Evolutionary conservation across 352 stramenopile genomes (phyloP), one percentile per base, ranked within the genome.

Genomic region (Phytopythium helicoides): DNA sequence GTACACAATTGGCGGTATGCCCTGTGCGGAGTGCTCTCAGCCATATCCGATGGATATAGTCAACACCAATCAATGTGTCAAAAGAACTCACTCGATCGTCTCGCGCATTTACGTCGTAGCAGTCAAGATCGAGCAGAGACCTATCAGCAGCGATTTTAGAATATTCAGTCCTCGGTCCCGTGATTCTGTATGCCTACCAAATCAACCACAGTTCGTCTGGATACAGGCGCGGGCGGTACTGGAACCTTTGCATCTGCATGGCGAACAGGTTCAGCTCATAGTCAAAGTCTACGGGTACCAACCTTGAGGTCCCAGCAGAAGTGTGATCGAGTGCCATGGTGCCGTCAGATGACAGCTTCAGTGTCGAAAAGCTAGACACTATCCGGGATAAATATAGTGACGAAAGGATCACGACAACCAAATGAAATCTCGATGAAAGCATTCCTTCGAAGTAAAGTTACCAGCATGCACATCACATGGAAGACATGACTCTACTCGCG

Each of bases 171-270:
- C 11, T 19, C 18, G 38, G 8, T 19, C 33, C 21, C 7, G 38
- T 4, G 7, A 18, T 34, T 10, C 25, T 8, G 37, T 8, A n/a
- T 18, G 8, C 38, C 18, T 23, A 88, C 74, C 71, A 86, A 19
- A 86, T 71, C 12, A 78, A 46, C 56, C 73, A 81, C 2, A 86
- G 47, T 16, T 80, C 73, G 21, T 47, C 40, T 35, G 81, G 36
- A 19, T 64, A 69, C 15, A 71, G 42, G 10, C 63, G 45, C 5
- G 26, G 16, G 6, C 62, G 48, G 47, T 68, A 66, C 47, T 79
- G 63, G 42, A 65, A 72, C 54, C 68, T 66, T 23, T 81, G 75
- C 62, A 86, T 83, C 54, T 86, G 65, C 64, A 82, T 80, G n/a
- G 68, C 68, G 9, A 89, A 45, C 1, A 87, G 54, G 26, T 83